A percentile compares a stretch with the other conserved stretches of the same genome.
Conservation (phyloP, 1,284 basidiomycete species). For the Ganoderma lucidum region DNA sequence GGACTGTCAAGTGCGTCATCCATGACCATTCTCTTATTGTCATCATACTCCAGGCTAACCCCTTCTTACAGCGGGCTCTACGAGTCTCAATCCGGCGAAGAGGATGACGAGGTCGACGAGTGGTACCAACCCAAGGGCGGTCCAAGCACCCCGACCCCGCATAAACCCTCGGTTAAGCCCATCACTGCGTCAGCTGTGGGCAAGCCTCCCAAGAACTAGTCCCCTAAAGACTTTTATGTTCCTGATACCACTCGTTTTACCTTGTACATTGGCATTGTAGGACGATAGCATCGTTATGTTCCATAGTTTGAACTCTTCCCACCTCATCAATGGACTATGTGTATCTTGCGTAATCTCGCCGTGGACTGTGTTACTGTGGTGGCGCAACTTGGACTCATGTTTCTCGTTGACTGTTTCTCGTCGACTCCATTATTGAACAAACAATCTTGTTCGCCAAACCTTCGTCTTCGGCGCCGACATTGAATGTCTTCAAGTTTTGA, state of each 20-base stretch:
- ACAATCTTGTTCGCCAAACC: too few species aligned
- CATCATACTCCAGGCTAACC: background rate
- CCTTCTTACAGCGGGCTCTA: background rate
- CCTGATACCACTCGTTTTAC: background rate
- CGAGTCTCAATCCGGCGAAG: background rate
- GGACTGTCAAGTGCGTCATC: background rate
- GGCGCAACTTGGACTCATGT: background rate
- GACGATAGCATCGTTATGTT: background rate
- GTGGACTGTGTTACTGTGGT: background rate
- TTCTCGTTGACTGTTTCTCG: background rate
- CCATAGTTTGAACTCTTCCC: background rate
- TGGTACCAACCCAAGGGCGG: slow-evolving; percentile 1
- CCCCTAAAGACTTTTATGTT: background rate
- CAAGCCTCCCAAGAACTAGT: background rate
- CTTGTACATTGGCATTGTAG: background rate
- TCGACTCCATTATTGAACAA: too few species aligned
- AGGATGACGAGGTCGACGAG: background rate
- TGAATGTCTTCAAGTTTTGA: too few species aligned
- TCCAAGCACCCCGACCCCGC: background rate
- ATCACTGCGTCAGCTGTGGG: too few species aligned
- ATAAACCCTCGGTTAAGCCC: background rate
- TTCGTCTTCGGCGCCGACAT: too few species aligned
- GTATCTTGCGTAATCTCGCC: too few species aligned
- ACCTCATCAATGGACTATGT: background rate
- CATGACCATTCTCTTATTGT: background rate